A percentile compares a stretch with the other conserved stretches of the same genome.
phyloP scores from a whole-genome alignment of 2,329 filamentous ascomycete genomes.

The Epicoccum nigrum region DNA sequence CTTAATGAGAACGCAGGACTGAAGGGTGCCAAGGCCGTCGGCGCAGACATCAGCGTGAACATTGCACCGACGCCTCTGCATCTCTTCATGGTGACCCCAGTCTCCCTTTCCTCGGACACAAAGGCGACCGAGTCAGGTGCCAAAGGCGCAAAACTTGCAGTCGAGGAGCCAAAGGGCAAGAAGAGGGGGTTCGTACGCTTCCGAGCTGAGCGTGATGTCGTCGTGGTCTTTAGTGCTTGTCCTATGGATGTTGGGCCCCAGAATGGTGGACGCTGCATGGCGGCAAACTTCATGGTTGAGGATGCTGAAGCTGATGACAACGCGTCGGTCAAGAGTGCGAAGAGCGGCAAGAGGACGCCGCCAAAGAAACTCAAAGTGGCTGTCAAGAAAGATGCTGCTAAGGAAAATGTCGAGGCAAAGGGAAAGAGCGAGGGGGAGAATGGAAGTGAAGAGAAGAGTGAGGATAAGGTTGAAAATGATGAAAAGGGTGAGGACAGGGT shows the following conservation, averaged over 20 bases:
- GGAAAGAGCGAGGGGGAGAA: background rate
- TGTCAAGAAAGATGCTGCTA: background rate
- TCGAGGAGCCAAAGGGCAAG: conserved; percentile 43
- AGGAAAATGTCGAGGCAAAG: background rate
- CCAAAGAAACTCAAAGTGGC: conserved; percentile 25
- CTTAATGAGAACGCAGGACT: conserved; percentile 55
- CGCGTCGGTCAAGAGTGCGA: conserved; percentile 19
- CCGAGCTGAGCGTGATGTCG: conserved; percentile 45
- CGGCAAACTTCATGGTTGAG: conserved; percentile 49
- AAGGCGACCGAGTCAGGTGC: conserved; percentile 31
- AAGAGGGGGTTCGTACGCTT: conserved; percentile 45
- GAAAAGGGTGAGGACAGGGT: conserved; percentile 5
- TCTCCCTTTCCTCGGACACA: conserved; percentile 21
- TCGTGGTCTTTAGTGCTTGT: conserved; percentile 47
- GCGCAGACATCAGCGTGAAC: conserved; percentile 57
- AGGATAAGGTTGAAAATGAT: conserved; percentile 18
- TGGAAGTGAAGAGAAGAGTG: conserved; percentile 4
- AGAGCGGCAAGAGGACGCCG: conserved; percentile 22
- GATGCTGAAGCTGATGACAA: conserved; percentile 35
- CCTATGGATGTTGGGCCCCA: conserved; percentile 47
- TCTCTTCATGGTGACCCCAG: conserved; percentile 49
- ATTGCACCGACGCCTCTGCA: conserved; percentile 55
- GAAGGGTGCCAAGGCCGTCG: conserved; percentile 54
- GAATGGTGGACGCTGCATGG: conserved; percentile 48
- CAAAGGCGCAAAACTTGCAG: conserved; percentile 35